phyloP scores from a whole-genome alignment of 2,329 filamentous ascomycete species.

The Elsinoe arachidis region DNA sequence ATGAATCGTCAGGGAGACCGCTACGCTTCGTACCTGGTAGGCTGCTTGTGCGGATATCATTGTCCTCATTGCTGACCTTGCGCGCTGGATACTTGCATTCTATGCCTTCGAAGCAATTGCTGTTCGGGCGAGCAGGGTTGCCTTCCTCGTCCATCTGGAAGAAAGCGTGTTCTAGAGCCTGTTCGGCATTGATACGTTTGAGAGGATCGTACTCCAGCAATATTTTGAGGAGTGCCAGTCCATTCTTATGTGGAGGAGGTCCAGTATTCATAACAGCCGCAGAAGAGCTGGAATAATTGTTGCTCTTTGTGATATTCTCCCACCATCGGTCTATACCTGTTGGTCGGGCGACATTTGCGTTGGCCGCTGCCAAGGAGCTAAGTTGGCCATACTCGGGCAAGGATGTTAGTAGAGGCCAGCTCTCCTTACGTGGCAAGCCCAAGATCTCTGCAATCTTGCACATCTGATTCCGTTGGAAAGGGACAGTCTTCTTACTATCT shows the following conservation, averaged over 20 bases:
- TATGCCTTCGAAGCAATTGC: conserved; percentile 84
- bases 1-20: conserved; percentile 70
- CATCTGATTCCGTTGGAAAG: conserved; percentile 98
- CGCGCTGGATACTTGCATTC: conserved; percentile 84
- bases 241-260: conserved; percentile 52
- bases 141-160: conserved; percentile 43
- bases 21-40: conserved; percentile 85
- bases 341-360: conserved; percentile 43
- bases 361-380: conserved; percentile 32
- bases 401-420: conserved; percentile 72
- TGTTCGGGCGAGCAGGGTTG: conserved; percentile 38
- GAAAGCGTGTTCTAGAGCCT: conserved; percentile 84
- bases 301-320: conserved; percentile 39
- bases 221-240: conserved; percentile 66
- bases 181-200: conserved; percentile 75
- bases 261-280: conserved; percentile 20
- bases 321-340: conserved; percentile 61
- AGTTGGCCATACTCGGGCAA: conserved; percentile 69
- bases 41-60: conserved; percentile 86
- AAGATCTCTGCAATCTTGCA: conserved; percentile 97
- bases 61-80: conserved; percentile 87
- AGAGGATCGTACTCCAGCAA: conserved; percentile 89
- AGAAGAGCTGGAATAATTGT: conserved; percentile 34
- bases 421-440: conserved; percentile 78
- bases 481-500: conserved; percentile 95